Base-by-base conservation (phyloP, 78 protist genomes). In the Dictyostelium intermedium region DNA sequence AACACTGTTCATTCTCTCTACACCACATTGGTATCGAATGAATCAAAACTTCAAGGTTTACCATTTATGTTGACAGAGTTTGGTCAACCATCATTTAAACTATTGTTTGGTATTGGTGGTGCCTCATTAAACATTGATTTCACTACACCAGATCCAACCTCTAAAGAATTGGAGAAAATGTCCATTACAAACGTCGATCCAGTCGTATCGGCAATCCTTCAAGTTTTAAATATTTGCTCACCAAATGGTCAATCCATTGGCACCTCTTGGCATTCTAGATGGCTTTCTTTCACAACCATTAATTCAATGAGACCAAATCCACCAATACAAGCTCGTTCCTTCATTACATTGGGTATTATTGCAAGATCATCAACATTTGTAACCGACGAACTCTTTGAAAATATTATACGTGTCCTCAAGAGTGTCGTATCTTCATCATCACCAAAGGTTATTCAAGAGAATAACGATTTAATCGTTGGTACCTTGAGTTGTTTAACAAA, bases 1-100 rank as follows among this genome's bases (percentile, higher is more conserved):
- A 96, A 96, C 27, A 82, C 92, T 7, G 41, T 87, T 39, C 97
- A 96, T 61, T 93, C 96, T 41, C 81, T 96, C 32, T 83, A 93
- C 61, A 96, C 97, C 1, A 41, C 69, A 5, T 23, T 93, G 41
- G 82, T 77, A 16, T 53, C 84, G 9, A 25, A 23, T 45, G 78
- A 41, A 20, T 76, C 34, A 30, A 66, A 82, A 14, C 25, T 72
- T 5, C 35, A 30, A 53, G 39, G 77, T 23, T 25, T 94, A 25
- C 92, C 91, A 63, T 56, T 43, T 34, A 18, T 56, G 47, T 47
- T 87, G 9, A 35, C 61, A 9, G 87, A 94, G 8, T 60, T 94
- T 37, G 61, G 89, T 7, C 70, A 69, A 82, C 94, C 93, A 8
- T 76, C 84, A 30, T 37, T 53, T 35, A 79, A 82, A 8, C 41